Evolutionary conservation across 73 alveolate genomes (phyloP).

Genomic region (Paraurostyla sp.): DNA sequence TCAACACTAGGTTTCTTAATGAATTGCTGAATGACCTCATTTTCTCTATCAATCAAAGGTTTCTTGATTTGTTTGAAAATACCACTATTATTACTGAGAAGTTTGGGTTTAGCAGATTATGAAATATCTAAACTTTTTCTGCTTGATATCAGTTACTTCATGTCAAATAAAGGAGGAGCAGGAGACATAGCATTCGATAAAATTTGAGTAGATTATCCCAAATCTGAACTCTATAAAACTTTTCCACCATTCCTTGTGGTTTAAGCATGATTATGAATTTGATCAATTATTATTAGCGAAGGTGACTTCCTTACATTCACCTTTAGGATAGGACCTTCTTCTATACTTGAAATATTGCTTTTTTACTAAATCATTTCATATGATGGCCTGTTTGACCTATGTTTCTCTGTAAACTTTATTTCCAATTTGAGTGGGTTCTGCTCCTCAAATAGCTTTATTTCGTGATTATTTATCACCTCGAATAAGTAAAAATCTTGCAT

Average conservation of each 20-base stretch:
- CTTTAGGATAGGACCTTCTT: too few species aligned
- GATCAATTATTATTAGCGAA: too few species aligned
- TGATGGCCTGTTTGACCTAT: too few species aligned
- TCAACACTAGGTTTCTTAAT: background rate
- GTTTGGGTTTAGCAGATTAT: background rate
- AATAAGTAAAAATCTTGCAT: background rate
- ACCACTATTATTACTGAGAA: background rate
- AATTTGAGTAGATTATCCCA: too few species aligned
- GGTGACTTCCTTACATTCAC: too few species aligned
- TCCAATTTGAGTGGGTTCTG: background rate
- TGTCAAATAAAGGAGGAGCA: constrained; percentile 5
- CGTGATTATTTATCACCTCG: constrained; percentile 1
- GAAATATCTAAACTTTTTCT: background rate
- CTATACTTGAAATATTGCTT: too few species aligned
- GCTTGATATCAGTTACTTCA: background rate
- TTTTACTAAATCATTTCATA: too few species aligned
- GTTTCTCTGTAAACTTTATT: too few species aligned
- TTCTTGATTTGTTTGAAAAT: background rate
- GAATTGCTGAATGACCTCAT: background rate
- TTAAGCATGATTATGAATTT: too few species aligned
- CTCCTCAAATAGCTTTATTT: background rate
- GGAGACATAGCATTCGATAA: too few species aligned
- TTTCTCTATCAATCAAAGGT: background rate
- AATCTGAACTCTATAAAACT: too few species aligned
- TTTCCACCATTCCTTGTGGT: too few species aligned